These are phyloP conservation scores for Stephania cephalantha DNA, from an alignment of 164 flowering plant genomes.

Conservation along the genomic window DNA sequence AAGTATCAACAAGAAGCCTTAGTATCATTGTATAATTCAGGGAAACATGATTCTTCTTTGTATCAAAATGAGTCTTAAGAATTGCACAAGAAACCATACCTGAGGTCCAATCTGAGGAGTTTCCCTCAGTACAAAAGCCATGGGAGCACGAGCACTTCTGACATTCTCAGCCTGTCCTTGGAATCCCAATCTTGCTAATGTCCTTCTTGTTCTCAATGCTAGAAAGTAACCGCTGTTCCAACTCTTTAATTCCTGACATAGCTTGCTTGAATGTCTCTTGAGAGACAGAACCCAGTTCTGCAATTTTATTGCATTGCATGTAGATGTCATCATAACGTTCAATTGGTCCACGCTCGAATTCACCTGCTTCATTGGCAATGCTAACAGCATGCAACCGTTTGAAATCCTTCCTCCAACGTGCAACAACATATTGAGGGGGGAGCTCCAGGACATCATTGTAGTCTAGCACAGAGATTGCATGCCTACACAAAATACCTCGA, in stretches of 20 bases:
- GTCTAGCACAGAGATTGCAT: constrained; percentile 36
- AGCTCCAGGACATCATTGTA: constrained; percentile 47
- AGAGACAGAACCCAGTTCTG: constrained; percentile 1
- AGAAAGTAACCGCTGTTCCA: neutral
- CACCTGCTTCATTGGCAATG: constrained; percentile 18
- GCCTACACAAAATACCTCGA: constrained; percentile 7
- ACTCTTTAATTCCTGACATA: neutral
- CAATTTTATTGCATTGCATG: constrained; percentile 3
- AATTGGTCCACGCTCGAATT: neutral
- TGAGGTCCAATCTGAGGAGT: neutral
- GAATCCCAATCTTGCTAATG: neutral
- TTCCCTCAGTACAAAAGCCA: neutral
- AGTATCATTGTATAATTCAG: neutral
- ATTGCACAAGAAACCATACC: neutral
- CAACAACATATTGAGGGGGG: constrained; percentile 50
- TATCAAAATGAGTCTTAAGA: neutral
- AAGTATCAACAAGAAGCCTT: neutral
- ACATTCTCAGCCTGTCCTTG: neutral
- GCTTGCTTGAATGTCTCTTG: neutral
- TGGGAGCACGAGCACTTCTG: neutral
- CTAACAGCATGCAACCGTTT: constrained; percentile 22
- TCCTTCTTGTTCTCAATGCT: neutral
- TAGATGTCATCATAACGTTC: neutral
- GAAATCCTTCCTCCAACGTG: constrained; percentile 67
- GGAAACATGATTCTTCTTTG: neutral